Base-by-base conservation (phyloP, 331 rosid species). In the Acacia pycnantha region DNA sequence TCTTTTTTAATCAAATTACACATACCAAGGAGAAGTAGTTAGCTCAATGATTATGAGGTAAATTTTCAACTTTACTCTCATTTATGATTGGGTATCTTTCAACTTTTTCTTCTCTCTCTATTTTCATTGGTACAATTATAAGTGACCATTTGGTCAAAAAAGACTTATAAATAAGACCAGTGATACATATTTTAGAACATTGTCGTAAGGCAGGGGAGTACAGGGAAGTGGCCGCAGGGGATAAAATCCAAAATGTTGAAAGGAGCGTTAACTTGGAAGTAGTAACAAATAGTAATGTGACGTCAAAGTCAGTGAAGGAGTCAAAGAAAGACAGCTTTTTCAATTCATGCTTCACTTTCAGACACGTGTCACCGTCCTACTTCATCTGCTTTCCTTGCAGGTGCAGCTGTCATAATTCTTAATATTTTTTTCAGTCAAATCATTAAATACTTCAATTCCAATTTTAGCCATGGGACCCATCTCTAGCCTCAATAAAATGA, bases 311-410 rank as follows among this genome's bases (percentile, higher is more conserved):
- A 26, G 48, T 2, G 62, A 74, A 64, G 77, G 77, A 65, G 88
- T 85, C 87, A 84, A 84, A 80, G 14, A 16, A 40, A 21, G 87
- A 58, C 84, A 76, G 75, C 84, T 48, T 74, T 80, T 84, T 35
- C 13, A n/a, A 11, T 69, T 6, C 47, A 35, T 1, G 13, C 1
- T 33, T 33, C 33, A 4, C 29, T 43, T 2, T 26, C 21, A 6
- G 11, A 71, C 76, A 71, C 76, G 76, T 71, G 59, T 46, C 59
- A 0, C 41, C 6, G 1, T 37, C 43, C 12, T 29, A 13, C 65
- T 4, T 10, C 15, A 9, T 8, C 65, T 58, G 65, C 65, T 58
- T 58, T 58, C 65, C 65, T 10, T 58, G 31, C 65, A 58, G 65
- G 11, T 29, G 41, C 70, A 0, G 41, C 41, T 29, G 43, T 15